Evolutionary conservation across 148 eudicot species (phyloP), one percentile per base, ranked within the genome.

Genomic region (Fallopia convolvulus): DNA sequence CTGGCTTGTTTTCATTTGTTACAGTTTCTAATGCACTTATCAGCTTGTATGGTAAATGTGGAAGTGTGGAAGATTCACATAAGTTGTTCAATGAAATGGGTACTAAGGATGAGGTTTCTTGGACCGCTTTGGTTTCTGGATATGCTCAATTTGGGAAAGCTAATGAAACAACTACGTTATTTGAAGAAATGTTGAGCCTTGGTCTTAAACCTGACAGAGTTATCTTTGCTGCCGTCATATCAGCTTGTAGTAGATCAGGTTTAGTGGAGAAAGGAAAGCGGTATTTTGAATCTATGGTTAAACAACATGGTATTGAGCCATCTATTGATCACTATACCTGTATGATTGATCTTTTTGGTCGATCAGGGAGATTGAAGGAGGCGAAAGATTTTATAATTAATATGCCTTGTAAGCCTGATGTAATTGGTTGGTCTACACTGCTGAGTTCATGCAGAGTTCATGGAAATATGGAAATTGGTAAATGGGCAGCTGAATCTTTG

Each of bases 221-320:
- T 49, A 91, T 93, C 60, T 95, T 95, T 68, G 82, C 93, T 2
- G 97, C 90, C 56, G 88, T 95, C 79, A 83, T 95, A 49, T 91
- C 97, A 77, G 99, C 99, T 53, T 95, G 99, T 80, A 92, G 99
- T 65, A 87, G 99, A 83, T 93, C 97, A 56, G 97, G 99, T 41
- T 82, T 95, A 75, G 99, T 92, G 66, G 91, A 92, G 44, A 83
- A 95, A 84, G 99, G 99, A 41, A 79, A 79, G 33, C 73, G 63
- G 15, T 92, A 92, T 83, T 95, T 91, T 78, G 79, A 86, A 46
- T 88, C 85, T 49, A 92, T 95, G 99, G 78, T 84, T 15, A 77
- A 83, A 53, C 79, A 86, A 71, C 91, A 91, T 63, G 88, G 89
- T 74, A 83, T 95, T 48, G 77, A 70, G 15, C 89, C 97, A 53